A percentile compares a stretch with the other conserved stretches of the same genome.
These are phyloP conservation scores for Candida gorgasii DNA, from an alignment of 805 yeast species.

Conservation along the genomic window DNA sequence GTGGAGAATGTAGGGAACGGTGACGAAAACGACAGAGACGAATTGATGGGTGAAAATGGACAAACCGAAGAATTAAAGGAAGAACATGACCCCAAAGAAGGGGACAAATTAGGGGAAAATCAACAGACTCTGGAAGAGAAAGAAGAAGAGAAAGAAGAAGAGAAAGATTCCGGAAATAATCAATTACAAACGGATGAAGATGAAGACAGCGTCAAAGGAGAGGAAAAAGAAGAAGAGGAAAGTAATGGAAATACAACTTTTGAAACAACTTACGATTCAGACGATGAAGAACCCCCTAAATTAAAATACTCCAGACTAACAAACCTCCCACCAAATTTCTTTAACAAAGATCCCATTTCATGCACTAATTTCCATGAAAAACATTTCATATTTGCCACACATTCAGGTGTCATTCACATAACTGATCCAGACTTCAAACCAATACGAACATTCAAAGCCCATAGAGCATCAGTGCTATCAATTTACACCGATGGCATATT, in stretches of 20 bases:
- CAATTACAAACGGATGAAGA: conserved; percentile 6
- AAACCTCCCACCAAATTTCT: conserved; percentile 68
- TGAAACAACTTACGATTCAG: conserved; percentile 17
- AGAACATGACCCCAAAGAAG: not conserved
- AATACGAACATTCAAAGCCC: conserved; percentile 76
- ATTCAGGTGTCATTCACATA: conserved; percentile 78
- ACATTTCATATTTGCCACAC: conserved; percentile 81
- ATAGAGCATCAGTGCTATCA: conserved; percentile 78
- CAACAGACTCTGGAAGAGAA: conserved; percentile 5
- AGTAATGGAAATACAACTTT: conserved; percentile 17
- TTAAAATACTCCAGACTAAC: conserved; percentile 73
- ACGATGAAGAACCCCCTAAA: conserved; percentile 56
- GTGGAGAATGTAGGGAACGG: not conserved
- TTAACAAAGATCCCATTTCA: conserved; percentile 76
- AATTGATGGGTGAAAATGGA: not conserved
- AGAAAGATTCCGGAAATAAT: too few relatives aligned
- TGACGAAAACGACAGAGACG: too few relatives aligned
- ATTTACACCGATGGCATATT: conserved; percentile 70
- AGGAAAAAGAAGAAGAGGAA: conserved; percentile 8
- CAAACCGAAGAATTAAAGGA: conserved; percentile 3
- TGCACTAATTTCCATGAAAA: conserved; percentile 59
- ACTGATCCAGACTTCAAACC: conserved; percentile 58
- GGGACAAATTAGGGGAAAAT: too few relatives aligned
- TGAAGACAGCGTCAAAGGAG: not conserved
- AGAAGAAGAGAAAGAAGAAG: not conserved